phyloP scores from a whole-genome alignment of 495 filamentous ascomycete species.

The Elaphomyces granulatus region DNA sequence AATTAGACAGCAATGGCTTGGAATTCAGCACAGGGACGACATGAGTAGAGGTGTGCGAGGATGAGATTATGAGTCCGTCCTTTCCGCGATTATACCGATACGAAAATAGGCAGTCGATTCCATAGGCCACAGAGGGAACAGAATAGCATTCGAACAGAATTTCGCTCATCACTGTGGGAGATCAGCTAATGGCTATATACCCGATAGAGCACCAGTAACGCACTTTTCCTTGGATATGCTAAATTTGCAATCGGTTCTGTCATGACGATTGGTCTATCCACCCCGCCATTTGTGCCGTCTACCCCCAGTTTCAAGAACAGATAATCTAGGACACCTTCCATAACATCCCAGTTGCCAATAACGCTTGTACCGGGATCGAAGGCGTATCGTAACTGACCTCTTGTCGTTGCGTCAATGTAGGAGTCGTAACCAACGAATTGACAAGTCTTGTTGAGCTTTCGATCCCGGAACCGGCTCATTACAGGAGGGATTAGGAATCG shows the following conservation, averaged over 20 bases:
- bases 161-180: conserved; percentile 72
- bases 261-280: conserved; percentile 85
- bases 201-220: conserved; percentile 12
- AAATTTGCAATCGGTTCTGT: conserved; percentile 89
- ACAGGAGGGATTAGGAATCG: conserved; percentile 72
- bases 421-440: conserved; percentile 85
- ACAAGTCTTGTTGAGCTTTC: conserved; percentile 77
- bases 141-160: conserved; percentile 91
- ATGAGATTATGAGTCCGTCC: conserved; percentile 82
- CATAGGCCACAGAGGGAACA: conserved; percentile 76
- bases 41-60: conserved; percentile 85
- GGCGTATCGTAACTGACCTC: conserved; percentile 75
- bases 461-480: conserved; percentile 85
- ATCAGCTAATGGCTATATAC: conserved; percentile 7
- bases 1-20: conserved; percentile 68
- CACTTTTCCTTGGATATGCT: conserved; percentile 72
- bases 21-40: conserved; percentile 83
- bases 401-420: conserved; percentile 82
- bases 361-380: conserved; percentile 86
- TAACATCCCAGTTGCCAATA: conserved; percentile 91
- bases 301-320: conserved; percentile 84
- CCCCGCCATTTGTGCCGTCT: conserved; percentile 51
- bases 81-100: conserved; percentile 81
- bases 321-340: conserved; percentile 87
- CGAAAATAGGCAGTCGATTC: conserved; percentile 91